Conservation (phyloP, 495 filamentous ascomycete genomes). For the Neurospora sp. region DNA sequence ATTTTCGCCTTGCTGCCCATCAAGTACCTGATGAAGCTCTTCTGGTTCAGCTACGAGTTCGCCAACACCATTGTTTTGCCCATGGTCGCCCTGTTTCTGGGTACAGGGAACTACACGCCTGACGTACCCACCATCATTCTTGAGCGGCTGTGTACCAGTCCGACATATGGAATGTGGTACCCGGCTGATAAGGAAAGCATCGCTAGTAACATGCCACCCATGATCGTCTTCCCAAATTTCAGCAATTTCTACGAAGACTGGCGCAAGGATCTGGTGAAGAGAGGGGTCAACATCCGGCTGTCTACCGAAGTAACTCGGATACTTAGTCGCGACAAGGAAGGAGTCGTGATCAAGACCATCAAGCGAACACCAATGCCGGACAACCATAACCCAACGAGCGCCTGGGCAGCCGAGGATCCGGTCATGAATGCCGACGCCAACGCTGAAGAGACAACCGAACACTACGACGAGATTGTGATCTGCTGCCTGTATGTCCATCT, state of each 20-base stretch:
- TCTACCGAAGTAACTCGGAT: constrained; percentile 51
- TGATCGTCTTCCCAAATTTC: constrained; percentile 75
- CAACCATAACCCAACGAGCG: constrained; percentile 27
- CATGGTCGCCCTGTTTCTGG: constrained; percentile 69
- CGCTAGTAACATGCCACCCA: constrained; percentile 60
- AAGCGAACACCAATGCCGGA: constrained; percentile 22
- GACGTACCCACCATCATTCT: constrained; percentile 67
- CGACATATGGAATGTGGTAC: constrained; percentile 71
- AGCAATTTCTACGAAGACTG: constrained; percentile 62
- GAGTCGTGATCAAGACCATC: constrained; percentile 40
- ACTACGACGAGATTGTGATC: constrained; percentile 64
- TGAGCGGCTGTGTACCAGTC: constrained; percentile 64
- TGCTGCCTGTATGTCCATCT: constrained; percentile 40
- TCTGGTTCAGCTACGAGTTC: constrained; percentile 66
- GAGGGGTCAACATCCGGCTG: constrained; percentile 56
- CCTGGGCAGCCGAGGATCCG: constrained; percentile 10
- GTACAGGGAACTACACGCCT: constrained; percentile 69
- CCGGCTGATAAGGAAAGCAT: constrained; percentile 48
- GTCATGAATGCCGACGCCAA: constrained; percentile 15
- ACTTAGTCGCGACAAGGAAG: constrained; percentile 44
- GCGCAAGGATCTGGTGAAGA: constrained; percentile 47
- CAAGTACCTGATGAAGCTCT: constrained; percentile 55
- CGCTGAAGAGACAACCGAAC: constrained; percentile 21
- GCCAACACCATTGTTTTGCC: constrained; percentile 59
- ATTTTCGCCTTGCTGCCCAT: constrained; percentile 67